Conservation (phyloP, 2,329 filamentous ascomycete species). For the Penicillium sp. region DNA sequence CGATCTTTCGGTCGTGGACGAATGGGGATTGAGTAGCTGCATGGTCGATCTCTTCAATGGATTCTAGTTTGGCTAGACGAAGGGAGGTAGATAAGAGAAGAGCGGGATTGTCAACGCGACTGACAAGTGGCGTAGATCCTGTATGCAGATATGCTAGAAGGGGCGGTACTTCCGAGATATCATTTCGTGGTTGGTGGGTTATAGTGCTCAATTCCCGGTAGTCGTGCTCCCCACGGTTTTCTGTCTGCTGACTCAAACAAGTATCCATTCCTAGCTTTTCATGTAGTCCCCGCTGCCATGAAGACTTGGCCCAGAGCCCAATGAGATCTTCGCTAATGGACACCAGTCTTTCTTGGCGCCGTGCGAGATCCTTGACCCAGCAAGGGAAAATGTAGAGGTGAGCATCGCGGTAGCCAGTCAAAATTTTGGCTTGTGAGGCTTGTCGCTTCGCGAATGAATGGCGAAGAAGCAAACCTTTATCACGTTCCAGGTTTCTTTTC, state of each 20-base stretch:
- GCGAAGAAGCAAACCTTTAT: not conserved
- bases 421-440: not conserved
- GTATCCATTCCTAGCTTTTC: not conserved
- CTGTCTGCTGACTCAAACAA: not conserved
- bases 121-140: not conserved
- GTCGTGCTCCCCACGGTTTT: not conserved
- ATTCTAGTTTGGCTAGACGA: slow-evolving; percentile 1
- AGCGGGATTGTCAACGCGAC: not conserved
- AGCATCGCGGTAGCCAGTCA: slow-evolving; percentile 1
- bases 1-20: not conserved
- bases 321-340: slow-evolving; percentile 1
- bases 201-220: not conserved
- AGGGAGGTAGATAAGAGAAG: not conserved
- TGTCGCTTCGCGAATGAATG: not conserved
- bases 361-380: not conserved
- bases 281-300: not conserved
- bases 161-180: not conserved
- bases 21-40: not conserved
- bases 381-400: slow-evolving; percentile 3
- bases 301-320: not conserved
- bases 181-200: not conserved
- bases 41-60: not conserved
- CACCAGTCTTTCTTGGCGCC: not conserved
- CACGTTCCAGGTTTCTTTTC: not conserved
- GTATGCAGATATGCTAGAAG: not conserved